Evolutionary conservation across 441 rosid genomes (phyloP).

Genomic region (Cnidoscolus chayamansa): DNA sequence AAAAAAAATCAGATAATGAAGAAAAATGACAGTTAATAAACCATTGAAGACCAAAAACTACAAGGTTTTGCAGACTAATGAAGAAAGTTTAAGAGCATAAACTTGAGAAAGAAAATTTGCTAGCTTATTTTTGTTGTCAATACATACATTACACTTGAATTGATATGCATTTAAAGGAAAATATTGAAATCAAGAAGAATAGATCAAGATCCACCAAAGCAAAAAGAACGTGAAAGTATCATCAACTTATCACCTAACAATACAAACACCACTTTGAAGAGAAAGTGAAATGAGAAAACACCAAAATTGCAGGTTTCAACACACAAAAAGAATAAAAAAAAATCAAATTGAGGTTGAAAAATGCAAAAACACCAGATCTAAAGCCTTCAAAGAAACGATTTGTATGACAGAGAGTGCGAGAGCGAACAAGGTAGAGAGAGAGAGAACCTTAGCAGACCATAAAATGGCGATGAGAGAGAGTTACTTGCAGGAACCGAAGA

Average conservation of each 20-base stretch:
- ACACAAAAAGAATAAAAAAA: background rate
- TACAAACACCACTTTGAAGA: background rate
- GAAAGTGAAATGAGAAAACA: background rate
- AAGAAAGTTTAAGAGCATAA: background rate
- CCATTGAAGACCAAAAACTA: background rate
- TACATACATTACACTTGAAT: constrained; percentile 2
- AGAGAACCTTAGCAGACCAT: constrained; percentile 2
- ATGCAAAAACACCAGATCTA: constrained; percentile 32
- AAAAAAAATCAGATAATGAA: background rate
- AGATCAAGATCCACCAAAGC: constrained; percentile 18
- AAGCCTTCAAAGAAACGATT: constrained; percentile 10
- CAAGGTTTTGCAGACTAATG: background rate
- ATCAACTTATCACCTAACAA: background rate
- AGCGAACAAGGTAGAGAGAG: constrained; percentile 11
- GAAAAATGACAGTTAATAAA: no score
- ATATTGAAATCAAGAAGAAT: background rate
- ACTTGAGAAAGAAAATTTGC: background rate
- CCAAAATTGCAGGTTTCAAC: background rate
- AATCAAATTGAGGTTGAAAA: constrained; percentile 5
- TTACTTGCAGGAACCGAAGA: constrained; percentile 22
- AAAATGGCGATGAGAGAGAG: constrained; percentile 1
- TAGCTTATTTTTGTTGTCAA: background rate
- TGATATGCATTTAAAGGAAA: background rate
- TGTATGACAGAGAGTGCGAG: background rate
- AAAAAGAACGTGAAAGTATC: background rate